Evolutionary conservation across 1,139 yeast species (phyloP).

Genomic region (Candida sp.): DNA sequence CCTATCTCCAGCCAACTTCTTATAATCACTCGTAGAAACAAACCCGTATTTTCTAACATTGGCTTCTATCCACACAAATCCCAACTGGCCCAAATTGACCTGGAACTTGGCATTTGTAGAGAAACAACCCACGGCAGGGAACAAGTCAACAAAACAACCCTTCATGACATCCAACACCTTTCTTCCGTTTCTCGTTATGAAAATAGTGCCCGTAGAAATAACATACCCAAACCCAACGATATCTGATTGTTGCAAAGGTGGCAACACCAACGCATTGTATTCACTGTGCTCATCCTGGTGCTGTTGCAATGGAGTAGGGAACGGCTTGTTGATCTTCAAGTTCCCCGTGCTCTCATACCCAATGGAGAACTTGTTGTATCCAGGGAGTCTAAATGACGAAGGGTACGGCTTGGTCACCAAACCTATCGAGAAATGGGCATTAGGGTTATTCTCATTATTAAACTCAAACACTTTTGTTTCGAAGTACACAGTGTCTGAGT

Average conservation of each 20-base stretch:
- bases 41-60: constrained; percentile 94
- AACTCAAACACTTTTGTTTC: constrained; percentile 69
- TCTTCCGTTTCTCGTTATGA: constrained; percentile 91
- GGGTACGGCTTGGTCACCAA: constrained; percentile 92
- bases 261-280: constrained; percentile 71
- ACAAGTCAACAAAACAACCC: constrained; percentile 79
- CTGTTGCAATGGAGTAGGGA: constrained; percentile 52
- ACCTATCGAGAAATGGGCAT: constrained; percentile 73
- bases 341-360: constrained; percentile 90
- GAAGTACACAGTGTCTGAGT: constrained; percentile 69
- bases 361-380: constrained; percentile 78
- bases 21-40: constrained; percentile 62
- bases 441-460: constrained; percentile 31
- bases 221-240: constrained; percentile 93
- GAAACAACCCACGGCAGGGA: constrained; percentile 89
- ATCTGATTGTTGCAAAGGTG: constrained; percentile 82
- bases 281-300: constrained; percentile 51
- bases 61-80: constrained; percentile 95
- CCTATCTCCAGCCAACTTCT: constrained; percentile 46
- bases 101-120: constrained; percentile 74
- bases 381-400: constrained; percentile 79
- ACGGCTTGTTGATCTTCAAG: constrained; percentile 80
- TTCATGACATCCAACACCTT: constrained; percentile 83
- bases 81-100: constrained; percentile 89
- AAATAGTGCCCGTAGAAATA: constrained; percentile 78